Conservation (phyloP, 192 early-diverging fungal species). For the Globomyces pollinis-pini region DNA sequence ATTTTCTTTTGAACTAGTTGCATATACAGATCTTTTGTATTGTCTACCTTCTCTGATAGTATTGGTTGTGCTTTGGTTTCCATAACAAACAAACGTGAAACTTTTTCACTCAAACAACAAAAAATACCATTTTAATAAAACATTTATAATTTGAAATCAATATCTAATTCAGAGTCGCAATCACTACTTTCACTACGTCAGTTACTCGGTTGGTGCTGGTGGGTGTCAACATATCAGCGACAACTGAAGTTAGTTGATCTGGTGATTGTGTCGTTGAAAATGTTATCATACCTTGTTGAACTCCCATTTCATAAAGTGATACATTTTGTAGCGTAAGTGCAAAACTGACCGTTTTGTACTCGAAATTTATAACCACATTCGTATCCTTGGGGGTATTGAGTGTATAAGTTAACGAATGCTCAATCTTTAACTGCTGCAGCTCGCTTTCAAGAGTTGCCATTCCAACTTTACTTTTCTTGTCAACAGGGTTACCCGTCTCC, state of each 20-base stretch:
- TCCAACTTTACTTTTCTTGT: too few species aligned
- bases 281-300: not conserved
- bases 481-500: too few species aligned
- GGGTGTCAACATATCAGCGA: not conserved
- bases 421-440: not conserved
- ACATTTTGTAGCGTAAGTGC: not conserved
- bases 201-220: not conserved
- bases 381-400: constrained; percentile 2
- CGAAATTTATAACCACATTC: not conserved
- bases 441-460: too few species aligned
- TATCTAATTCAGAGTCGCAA: not conserved
- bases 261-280: not conserved
- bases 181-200: constrained; percentile 2
- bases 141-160: too few species aligned
- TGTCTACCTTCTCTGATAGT: too few species aligned
- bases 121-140: too few species aligned
- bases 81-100: too few species aligned
- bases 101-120: too few species aligned
- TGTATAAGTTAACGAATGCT: not conserved
- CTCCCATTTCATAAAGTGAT: not conserved
- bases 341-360: not conserved
- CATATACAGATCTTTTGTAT: too few species aligned
- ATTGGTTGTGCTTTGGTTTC: too few species aligned
- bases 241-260: not conserved
- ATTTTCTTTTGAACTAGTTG: too few species aligned